These are phyloP conservation scores for Malbranchea cinnamomea DNA, from an alignment of 2,329 filamentous ascomycete species.

Conservation along the genomic window DNA sequence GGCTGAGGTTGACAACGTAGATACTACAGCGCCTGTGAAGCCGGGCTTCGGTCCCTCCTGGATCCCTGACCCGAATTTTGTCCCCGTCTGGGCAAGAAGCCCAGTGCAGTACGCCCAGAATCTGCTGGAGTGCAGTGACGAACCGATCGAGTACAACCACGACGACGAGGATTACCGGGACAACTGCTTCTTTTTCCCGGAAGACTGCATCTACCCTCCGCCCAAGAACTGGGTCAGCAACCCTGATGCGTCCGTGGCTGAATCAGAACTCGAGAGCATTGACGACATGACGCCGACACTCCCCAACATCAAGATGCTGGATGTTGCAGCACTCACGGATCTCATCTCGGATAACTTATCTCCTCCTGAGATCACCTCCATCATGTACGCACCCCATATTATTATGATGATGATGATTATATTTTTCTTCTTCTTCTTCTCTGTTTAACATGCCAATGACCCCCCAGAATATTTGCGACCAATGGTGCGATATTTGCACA, in stretches of 20 bases:
- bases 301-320: constrained; percentile 30
- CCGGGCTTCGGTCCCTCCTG: not conserved
- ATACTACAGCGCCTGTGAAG: too few relatives aligned
- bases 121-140: constrained; percentile 23
- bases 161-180: constrained; percentile 28
- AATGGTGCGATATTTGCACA: constrained; percentile 31
- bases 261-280: constrained; percentile 11
- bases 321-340: constrained; percentile 26
- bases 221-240: constrained; percentile 5
- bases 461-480: constrained; percentile 25
- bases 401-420: too few relatives aligned
- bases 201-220: constrained; percentile 28
- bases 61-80: constrained; percentile 11
- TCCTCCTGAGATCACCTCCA: constrained; percentile 29
- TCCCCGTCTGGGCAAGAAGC: constrained; percentile 26
- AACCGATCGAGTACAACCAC: constrained; percentile 30
- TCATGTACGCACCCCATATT: constrained; percentile 18
- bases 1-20: constrained; percentile 3
- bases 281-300: constrained; percentile 26
- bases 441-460: not conserved
- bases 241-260: constrained; percentile 11
- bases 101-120: constrained; percentile 25
- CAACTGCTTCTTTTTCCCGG: constrained; percentile 30
- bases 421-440: not conserved
- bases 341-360: constrained; percentile 29